phyloP scores from a whole-genome alignment of 1,284 basidiomycete genomes.

The Cerrena zonata region DNA sequence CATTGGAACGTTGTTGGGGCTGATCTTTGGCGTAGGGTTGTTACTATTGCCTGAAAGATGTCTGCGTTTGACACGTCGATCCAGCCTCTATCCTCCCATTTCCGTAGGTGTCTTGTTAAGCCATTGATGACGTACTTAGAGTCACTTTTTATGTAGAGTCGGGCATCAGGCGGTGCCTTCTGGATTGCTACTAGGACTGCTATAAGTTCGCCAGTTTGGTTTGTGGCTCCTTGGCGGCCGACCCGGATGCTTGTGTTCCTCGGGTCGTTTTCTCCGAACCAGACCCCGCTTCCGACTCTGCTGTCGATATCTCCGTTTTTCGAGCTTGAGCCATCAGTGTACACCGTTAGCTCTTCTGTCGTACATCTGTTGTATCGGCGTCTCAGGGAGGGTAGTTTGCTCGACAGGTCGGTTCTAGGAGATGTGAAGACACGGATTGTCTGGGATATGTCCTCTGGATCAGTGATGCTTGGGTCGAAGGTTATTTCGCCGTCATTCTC shows the following conservation, averaged over 20 bases:
- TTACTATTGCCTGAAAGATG: background rate
- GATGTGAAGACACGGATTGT: background rate
- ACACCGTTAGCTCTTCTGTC: constrained; percentile 5
- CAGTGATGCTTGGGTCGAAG: background rate
- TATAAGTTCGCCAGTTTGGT: background rate
- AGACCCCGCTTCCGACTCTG: constrained; percentile 6
- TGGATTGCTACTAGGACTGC: no score
- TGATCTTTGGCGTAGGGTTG: background rate
- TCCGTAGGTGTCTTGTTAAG: constrained; percentile 9
- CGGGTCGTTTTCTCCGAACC: constrained; percentile 3
- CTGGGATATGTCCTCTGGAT: background rate
- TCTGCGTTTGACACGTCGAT: constrained; percentile 8
- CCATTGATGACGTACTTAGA: no score
- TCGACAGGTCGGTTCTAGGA: background rate
- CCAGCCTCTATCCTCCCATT: constrained; percentile 14
- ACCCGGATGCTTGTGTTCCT: background rate
- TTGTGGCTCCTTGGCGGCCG: background rate
- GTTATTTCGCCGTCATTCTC: background rate
- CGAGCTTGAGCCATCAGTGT: constrained; percentile 8
- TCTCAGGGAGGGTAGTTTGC: background rate
- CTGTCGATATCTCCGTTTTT: constrained; percentile 5
- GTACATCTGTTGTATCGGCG: background rate
- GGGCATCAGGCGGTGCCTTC: no score
- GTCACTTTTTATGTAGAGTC: background rate
- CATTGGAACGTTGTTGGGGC: constrained; percentile 13